A percentile compares a stretch with the other conserved stretches of the same genome.
phyloP scores from a whole-genome alignment of 768 basidiomycete genomes.

The Crepidotus variabilis region DNA sequence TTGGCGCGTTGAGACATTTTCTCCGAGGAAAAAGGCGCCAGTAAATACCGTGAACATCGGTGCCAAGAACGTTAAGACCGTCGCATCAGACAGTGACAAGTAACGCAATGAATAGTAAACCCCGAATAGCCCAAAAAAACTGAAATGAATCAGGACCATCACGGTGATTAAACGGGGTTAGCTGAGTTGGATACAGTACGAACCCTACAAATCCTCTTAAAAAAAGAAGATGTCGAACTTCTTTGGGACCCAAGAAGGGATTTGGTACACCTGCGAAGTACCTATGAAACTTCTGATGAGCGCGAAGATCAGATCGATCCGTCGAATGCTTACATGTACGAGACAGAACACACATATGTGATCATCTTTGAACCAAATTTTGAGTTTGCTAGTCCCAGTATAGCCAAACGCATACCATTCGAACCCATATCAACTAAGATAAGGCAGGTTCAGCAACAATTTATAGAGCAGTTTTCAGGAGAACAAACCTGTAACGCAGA shows the following conservation, averaged over 20 bases:
- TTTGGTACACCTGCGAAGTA: constrained; percentile 36
- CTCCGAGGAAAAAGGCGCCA: constrained; percentile 50
- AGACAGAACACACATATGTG: constrained; percentile 7
- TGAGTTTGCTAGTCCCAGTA: not conserved
- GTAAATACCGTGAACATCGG: constrained; percentile 64
- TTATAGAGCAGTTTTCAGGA: not conserved
- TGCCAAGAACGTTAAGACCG: constrained; percentile 69
- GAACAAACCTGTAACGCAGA: constrained; percentile 49
- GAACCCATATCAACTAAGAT: constrained; percentile 9
- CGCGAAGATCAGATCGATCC: not conserved
- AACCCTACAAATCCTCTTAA: constrained; percentile 65
- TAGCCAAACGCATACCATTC: constrained; percentile 2
- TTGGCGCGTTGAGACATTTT: constrained; percentile 52
- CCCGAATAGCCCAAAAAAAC: constrained; percentile 70
- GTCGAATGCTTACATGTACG: constrained; percentile 6
- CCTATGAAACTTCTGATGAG: not conserved
- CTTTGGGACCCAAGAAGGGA: constrained; percentile 68
- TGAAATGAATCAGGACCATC: constrained; percentile 18
- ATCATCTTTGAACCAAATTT: not conserved
- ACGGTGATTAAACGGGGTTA: not conserved
- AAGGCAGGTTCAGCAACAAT: not conserved
- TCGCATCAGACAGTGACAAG: constrained; percentile 75
- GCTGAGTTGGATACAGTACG: constrained; percentile 5
- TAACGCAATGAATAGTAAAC: constrained; percentile 72
- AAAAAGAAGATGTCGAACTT: constrained; percentile 53